A percentile compares a stretch with the other conserved stretches of the same genome.
These are phyloP conservation scores for Tylopilus sp. DNA, from an alignment of 768 basidiomycete species.

Conservation along the genomic window DNA sequence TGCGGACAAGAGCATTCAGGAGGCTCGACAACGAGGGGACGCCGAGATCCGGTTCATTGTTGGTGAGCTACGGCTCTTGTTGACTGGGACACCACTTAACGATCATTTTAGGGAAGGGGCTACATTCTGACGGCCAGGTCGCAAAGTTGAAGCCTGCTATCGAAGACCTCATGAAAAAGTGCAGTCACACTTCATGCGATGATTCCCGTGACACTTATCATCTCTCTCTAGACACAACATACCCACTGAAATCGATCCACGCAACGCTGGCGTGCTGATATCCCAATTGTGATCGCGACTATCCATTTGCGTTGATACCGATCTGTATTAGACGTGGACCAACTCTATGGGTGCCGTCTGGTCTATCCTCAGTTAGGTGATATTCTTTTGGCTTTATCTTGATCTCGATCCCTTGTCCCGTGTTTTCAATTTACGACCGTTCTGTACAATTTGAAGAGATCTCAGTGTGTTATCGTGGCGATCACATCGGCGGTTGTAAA, in stretches of 20 bases:
- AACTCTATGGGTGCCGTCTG: neutral
- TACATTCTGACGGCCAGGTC: slow-evolving; percentile 72
- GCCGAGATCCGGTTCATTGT: slow-evolving; percentile 77
- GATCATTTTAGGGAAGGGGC: slow-evolving; percentile 63
- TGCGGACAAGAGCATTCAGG: slow-evolving; percentile 66
- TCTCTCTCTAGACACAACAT: slow-evolving; percentile 58
- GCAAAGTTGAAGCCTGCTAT: slow-evolving; percentile 94
- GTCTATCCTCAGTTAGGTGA: neutral
- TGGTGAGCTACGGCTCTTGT: slow-evolving; percentile 45
- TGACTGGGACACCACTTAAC: neutral
- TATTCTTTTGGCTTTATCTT: neutral
- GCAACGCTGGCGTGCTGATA: slow-evolving; percentile 81
- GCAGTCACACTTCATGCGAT: slow-evolving; percentile 13
- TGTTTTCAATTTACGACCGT: neutral
- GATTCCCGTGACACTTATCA: neutral
- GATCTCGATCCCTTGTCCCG: neutral
- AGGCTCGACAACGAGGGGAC: slow-evolving; percentile 62
- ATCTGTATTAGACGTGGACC: neutral
- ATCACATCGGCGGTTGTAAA: too few relatives aligned
- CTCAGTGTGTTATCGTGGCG: too few relatives aligned
- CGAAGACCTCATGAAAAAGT: slow-evolving; percentile 83
- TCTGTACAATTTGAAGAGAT: neutral
- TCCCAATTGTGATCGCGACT: slow-evolving; percentile 44
- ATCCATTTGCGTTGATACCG: neutral
- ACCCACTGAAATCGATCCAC: slow-evolving; percentile 68